Conservation (phyloP, 352 stramenopile genomes). For the Pythium oligandrum region DNA sequence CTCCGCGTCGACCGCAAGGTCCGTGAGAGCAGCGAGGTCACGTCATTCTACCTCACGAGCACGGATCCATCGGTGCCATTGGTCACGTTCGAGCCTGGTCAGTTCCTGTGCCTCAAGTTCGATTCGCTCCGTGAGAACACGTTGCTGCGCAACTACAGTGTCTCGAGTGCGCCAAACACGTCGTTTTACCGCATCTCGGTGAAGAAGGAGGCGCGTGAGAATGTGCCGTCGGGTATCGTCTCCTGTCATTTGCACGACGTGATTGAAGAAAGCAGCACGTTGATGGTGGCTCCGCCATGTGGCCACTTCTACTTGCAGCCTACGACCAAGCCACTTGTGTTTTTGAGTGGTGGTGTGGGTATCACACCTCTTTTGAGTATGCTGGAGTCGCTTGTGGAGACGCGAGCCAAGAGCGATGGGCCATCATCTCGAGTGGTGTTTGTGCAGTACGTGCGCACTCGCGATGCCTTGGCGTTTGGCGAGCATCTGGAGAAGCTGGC, state of each 20-base stretch:
- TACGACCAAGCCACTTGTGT: constrained; percentile 40
- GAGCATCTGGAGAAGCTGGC: constrained; percentile 27
- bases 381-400: constrained; percentile 36
- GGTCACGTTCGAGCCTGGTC: constrained; percentile 44
- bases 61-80: constrained; percentile 27
- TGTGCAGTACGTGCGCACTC: constrained; percentile 36
- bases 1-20: constrained; percentile 49
- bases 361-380: constrained; percentile 53
- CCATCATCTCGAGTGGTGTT: constrained; percentile 34
- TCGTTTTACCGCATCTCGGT: constrained; percentile 54
- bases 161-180: constrained; percentile 31
- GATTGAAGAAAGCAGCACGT: constrained; percentile 38
- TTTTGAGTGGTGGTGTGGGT: constrained; percentile 56
- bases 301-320: constrained; percentile 47
- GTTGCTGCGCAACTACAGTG: constrained; percentile 57
- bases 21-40: constrained; percentile 40
- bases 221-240: constrained; percentile 32
- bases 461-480: constrained; percentile 27
- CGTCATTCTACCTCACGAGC: constrained; percentile 51
- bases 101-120: constrained; percentile 56
- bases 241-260: constrained; percentile 56
- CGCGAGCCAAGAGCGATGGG: no score
- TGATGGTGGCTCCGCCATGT: constrained; percentile 46
- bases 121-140: constrained; percentile 32
- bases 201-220: constrained; percentile 36